Conservation (phyloP, 2,329 filamentous ascomycete genomes). For the Arthroderma uncinatum region DNA sequence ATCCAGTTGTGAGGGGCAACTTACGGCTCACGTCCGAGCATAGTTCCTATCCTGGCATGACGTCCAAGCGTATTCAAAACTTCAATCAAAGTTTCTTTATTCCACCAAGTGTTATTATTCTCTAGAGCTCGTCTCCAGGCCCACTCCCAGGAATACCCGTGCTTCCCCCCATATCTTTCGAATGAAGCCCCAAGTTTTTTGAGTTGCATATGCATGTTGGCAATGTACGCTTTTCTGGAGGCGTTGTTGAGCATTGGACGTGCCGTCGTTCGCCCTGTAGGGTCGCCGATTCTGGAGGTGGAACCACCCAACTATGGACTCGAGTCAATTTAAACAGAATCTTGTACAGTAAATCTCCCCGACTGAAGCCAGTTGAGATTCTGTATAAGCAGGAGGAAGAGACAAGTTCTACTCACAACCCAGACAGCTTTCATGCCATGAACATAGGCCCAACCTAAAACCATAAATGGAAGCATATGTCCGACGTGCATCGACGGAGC, state of each 20-base stretch:
- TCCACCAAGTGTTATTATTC: conserved; percentile 81
- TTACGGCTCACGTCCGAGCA: conserved; percentile 80
- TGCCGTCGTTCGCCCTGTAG: conserved; percentile 34
- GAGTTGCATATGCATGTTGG: conserved; percentile 40
- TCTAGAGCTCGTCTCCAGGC: conserved; percentile 56
- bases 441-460: conserved; percentile 40
- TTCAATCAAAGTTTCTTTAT: conserved; percentile 58
- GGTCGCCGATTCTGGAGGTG: conserved; percentile 38
- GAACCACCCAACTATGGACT: conserved; percentile 35
- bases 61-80: conserved; percentile 63
- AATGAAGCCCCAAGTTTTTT: conserved; percentile 63
- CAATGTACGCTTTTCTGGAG: conserved; percentile 37
- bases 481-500: conserved; percentile 41
- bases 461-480: conserved; percentile 43
- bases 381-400: background rate
- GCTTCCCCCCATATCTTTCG: conserved; percentile 51
- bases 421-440: conserved; percentile 38
- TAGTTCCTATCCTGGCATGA: conserved; percentile 65
- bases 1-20: conserved; percentile 27
- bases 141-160: conserved; percentile 53
- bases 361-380: too few relatives aligned
- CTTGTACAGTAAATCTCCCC: background rate
- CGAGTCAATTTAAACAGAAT: background rate
- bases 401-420: conserved; percentile 27
- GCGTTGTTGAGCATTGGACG: conserved; percentile 29